phyloP scores from a whole-genome alignment of 495 filamentous ascomycete genomes.

The Rhypophila decipiens region DNA sequence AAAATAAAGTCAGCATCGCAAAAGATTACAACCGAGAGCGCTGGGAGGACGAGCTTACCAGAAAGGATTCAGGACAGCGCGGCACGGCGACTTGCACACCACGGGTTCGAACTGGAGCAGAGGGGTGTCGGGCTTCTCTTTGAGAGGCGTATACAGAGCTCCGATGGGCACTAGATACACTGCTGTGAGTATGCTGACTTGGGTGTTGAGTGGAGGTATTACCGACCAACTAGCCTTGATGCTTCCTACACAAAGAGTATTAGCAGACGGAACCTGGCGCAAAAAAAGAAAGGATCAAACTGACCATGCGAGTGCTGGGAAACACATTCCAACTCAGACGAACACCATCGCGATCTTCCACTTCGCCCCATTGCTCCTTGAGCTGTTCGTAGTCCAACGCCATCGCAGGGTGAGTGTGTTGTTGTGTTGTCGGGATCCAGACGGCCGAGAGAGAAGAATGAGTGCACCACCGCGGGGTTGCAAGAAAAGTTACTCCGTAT shows the following conservation, averaged over 20 bases:
- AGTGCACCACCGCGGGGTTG: no score
- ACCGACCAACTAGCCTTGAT: slow-evolving; percentile 88
- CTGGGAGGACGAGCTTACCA: slow-evolving; percentile 53
- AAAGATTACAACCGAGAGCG: not conserved
- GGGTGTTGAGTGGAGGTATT: no score
- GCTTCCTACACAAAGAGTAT: slow-evolving; percentile 66
- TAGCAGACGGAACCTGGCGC: slow-evolving; percentile 1
- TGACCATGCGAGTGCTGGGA: slow-evolving; percentile 93
- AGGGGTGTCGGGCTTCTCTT: slow-evolving; percentile 87
- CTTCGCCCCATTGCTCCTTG: slow-evolving; percentile 96
- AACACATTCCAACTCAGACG: slow-evolving; percentile 99
- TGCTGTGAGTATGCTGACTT: no score
- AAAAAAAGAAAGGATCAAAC: slow-evolving; percentile 17
- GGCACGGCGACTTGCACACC: slow-evolving; percentile 92
- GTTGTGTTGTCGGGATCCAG: not conserved
- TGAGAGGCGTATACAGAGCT: slow-evolving; percentile 92
- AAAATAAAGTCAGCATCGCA: slow-evolving; percentile 17
- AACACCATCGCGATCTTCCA: slow-evolving; percentile 95
- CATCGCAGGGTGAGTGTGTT: slow-evolving; percentile 21
- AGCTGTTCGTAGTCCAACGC: slow-evolving; percentile 58
- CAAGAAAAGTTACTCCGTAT: no score
- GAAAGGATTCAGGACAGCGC: slow-evolving; percentile 94
- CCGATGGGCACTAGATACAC: slow-evolving; percentile 98
- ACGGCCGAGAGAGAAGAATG: not conserved
- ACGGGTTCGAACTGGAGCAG: slow-evolving; percentile 95